Conservation (phyloP, 352 stramenopile genomes). For the Blastocystis hominis region DNA sequence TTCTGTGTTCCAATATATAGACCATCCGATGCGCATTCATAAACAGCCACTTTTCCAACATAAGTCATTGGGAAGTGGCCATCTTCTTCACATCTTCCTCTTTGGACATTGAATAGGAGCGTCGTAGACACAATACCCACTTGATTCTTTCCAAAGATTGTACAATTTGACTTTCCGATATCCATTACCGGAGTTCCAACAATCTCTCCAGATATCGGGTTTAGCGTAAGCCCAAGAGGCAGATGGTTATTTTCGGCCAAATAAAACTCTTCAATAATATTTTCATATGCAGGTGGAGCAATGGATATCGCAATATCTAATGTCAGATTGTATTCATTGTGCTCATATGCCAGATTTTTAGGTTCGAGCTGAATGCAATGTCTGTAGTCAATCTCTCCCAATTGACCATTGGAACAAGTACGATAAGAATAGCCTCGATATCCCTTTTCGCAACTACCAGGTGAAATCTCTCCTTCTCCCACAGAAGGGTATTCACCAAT, state of each 20-base stretch:
- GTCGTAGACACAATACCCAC: not conserved
- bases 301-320: not conserved
- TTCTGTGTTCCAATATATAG: not conserved
- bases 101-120: not conserved
- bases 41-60: not conserved
- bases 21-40: not conserved
- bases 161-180: not conserved
- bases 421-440: not conserved
- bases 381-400: not conserved
- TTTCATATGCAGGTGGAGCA: not conserved
- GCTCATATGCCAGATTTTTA: not conserved
- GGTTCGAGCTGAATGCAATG: not conserved
- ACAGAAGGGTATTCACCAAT: not conserved
- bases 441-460: not conserved
- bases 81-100: not conserved
- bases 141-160: not conserved
- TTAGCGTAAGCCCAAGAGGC: not conserved
- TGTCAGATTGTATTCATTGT: not conserved
- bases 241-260: not conserved
- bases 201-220: not conserved
- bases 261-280: conserved; percentile 1
- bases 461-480: conserved; percentile 9
- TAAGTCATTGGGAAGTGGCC: not conserved
- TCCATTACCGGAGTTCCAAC: not conserved
- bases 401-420: not conserved